Base-by-base conservation (phyloP, 1,284 basidiomycete genomes). In the Melampsora occidentalis region DNA sequence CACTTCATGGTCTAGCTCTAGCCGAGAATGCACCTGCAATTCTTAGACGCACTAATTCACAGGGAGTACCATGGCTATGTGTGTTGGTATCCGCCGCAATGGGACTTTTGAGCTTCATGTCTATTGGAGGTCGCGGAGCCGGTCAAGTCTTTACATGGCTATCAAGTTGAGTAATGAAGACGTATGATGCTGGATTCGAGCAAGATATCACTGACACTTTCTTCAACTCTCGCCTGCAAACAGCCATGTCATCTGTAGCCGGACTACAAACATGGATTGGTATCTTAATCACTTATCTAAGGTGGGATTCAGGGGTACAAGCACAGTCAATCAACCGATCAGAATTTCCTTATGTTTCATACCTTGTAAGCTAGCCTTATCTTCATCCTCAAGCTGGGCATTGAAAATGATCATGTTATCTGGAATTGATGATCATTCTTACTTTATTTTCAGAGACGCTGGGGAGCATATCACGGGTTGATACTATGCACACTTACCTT, bases 191-290 rank as follows among this genome's bases (percentile, higher is more conserved):
- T 16, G 28, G 18, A 16, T 28, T 31, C 33, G 22, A 5, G 3
- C 31, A 59, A 39, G 20, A 20, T 28, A 28, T 66, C 42, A 14
- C 42, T 46, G 42, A 22, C 20, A 39, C 63, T 59, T 2, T 22
- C 14, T 46, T 46, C 2, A 46, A 1, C 42, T 46, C 22, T 33
- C 35, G 18, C 63, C 70, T 12, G 77, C 80, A 46, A 46, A 46
- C 42, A 31, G 82, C 80, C 78, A 80, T 86, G 78, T 80, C 86
- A 78, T 82, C 83, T 72, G 81, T 88, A 33, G 86, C 86, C 22
- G 90, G 90, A 62, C 83, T 90, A 76, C 86, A 91, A 84, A 91
- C 90, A 16, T 96, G 93, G 93, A 90, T 91, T 80, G 91, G 89
- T 78, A 94, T 95, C 81, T 86, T 86, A 59, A 79, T 93, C 71